Conservation (phyloP, 192 early-diverging fungal species). For the Jimgerdemannia flammicorona region DNA sequence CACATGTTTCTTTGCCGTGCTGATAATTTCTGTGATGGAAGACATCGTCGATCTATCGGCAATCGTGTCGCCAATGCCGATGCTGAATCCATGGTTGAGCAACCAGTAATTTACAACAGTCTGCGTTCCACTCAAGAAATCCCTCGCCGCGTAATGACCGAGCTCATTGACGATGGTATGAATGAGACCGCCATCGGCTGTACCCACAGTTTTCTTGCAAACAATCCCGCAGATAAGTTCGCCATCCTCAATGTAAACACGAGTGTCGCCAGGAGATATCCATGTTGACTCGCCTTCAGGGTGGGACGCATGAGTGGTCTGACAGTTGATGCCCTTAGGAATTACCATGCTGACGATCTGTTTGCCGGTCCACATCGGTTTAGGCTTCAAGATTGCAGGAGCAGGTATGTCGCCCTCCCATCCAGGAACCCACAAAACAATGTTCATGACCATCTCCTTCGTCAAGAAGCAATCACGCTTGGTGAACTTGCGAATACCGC, state of each 20-base stretch:
- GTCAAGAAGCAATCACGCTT: slow-evolving; percentile 87
- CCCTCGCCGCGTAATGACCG: slow-evolving; percentile 81
- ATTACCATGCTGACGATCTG: slow-evolving; percentile 94
- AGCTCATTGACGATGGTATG: slow-evolving; percentile 95
- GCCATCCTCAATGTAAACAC: slow-evolving; percentile 89
- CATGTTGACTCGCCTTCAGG: slow-evolving; percentile 75
- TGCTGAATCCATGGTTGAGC: slow-evolving; percentile 90
- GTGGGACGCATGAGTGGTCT: slow-evolving; percentile 70
- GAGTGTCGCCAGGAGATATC: slow-evolving; percentile 86
- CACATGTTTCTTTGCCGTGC: slow-evolving; percentile 72
- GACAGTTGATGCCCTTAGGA: slow-evolving; percentile 89
- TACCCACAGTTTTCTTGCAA: slow-evolving; percentile 92
- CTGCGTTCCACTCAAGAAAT: slow-evolving; percentile 91
- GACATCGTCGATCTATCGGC: slow-evolving; percentile 82
- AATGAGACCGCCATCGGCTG: slow-evolving; percentile 80
- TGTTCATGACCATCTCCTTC: slow-evolving; percentile 90
- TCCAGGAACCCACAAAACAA: slow-evolving; percentile 93
- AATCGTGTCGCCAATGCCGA: slow-evolving; percentile 97
- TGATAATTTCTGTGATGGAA: slow-evolving; percentile 73
- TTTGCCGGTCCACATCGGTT: slow-evolving; percentile 98
- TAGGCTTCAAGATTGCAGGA: slow-evolving; percentile 94
- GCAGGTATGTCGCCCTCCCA: slow-evolving; percentile 94
- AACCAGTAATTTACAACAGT: slow-evolving; percentile 96
- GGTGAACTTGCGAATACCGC: slow-evolving; percentile 94
- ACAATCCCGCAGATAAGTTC: slow-evolving; percentile 92